Base-by-base conservation (phyloP, 768 basidiomycete genomes). In the Cystofilobasidium bisporidii region DNA sequence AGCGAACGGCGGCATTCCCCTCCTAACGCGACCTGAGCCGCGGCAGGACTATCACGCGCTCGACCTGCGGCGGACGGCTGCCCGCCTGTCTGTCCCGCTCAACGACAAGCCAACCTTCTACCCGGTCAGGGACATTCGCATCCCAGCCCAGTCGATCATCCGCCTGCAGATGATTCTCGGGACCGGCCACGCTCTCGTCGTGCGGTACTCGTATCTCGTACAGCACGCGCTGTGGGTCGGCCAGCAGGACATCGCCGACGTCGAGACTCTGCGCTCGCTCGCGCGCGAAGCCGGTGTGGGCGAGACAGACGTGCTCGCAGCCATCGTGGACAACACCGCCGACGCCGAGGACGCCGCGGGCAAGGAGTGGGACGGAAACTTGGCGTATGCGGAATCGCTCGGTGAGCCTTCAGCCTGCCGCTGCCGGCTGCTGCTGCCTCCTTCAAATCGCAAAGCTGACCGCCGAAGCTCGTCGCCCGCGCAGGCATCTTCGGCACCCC, bases 401-500 rank as follows among this genome's bases (percentile, higher is more conserved):
- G 71, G 72, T 72, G 43, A 69, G 72, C 26, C 9, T 32, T 47
- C 45, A 36, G 36, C 5, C 36, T 36, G 36, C 36, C 36, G 36
- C 36, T 36, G 22, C 30, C 53, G 53, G 14, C 30, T 32, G 30
- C 30, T 56, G 53, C 12, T 24, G 22, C 10, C 22, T 24, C 53
- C 53, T 14, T 24, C 38, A 9, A 36, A 26, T n/a, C n/a, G 36
- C n/a, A 38, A 24, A n/a, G 36, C 55, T 58, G 18, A 43, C 48
- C 60, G 33, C 36, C 36, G 28, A 0, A 26, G 20, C 17, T 47
- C 45, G 50, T 26, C 12, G 26, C 28, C 45, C 58, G 47, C 0
- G 32, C 28, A 72, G 73, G 70, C 28, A 72, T 74, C 38, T 74
- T 74, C 55, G 73, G 73, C 8, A 74, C 73, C 30, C 73, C 73